Evolutionary conservation across 1,284 basidiomycete genomes (phyloP).

Genomic region (Pyrrhoderma noxium): DNA sequence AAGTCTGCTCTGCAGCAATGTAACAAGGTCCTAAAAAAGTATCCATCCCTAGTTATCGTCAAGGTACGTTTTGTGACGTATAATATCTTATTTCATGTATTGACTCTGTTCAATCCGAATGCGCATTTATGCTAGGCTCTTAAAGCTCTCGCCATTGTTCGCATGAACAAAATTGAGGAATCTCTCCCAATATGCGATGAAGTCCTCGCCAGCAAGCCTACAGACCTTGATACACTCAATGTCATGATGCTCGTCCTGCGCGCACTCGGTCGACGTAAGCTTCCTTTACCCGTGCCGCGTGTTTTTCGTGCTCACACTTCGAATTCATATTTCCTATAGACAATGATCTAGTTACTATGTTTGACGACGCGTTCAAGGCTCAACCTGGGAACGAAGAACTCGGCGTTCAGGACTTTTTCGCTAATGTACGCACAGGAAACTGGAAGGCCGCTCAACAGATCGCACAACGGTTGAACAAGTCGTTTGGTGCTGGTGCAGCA

Average conservation of each 20-base stretch:
- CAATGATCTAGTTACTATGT: constrained; percentile 71
- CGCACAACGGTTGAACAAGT: constrained; percentile 21
- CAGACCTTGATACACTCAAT: constrained; percentile 61
- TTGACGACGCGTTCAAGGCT: constrained; percentile 72
- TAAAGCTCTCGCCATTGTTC: constrained; percentile 76
- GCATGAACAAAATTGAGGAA: constrained; percentile 76
- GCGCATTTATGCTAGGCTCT: constrained; percentile 46
- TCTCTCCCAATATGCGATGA: constrained; percentile 73
- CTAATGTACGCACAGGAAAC: constrained; percentile 65
- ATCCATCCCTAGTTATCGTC: constrained; percentile 62
- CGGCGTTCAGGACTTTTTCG: constrained; percentile 75
- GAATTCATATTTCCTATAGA: constrained; percentile 34
- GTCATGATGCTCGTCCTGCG: constrained; percentile 77
- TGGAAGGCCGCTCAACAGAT: constrained; percentile 81
- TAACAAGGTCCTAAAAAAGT: constrained; percentile 78
- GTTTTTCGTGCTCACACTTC: constrained; percentile 8
- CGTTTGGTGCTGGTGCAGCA: constrained; percentile 27
- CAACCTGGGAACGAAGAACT: constrained; percentile 76
- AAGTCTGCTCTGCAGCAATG: constrained; percentile 78
- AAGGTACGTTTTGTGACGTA: constrained; percentile 42
- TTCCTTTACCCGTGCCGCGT: background rate
- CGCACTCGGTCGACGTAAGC: constrained; percentile 67
- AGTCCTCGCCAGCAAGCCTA: constrained; percentile 60
- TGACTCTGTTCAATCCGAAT: background rate
- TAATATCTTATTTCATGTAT: background rate